Percentiles rank a stretch among this genome's conserved stretches.
Evolutionary conservation across 805 yeast genomes (phyloP).

Genomic region (Ogataea saltuana): DNA sequence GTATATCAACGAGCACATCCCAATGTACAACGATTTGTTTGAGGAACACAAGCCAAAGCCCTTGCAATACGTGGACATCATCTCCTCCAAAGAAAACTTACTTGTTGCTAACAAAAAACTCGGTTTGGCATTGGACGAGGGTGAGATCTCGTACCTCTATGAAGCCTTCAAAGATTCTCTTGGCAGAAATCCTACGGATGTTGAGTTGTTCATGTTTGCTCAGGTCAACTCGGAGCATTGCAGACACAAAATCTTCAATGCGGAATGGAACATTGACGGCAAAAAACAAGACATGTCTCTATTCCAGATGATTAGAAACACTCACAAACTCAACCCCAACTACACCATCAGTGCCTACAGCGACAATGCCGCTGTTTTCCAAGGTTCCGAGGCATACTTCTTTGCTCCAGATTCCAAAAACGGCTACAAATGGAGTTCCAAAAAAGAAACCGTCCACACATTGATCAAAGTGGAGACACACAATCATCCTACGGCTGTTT

Average conservation of each 20-base stretch:
- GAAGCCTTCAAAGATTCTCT: slow-evolving; percentile 74
- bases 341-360: slow-evolving; percentile 91
- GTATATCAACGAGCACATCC: slow-evolving; percentile 56
- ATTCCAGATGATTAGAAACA: slow-evolving; percentile 94
- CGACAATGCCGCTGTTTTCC: slow-evolving; percentile 96
- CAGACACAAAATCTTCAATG: slow-evolving; percentile 97
- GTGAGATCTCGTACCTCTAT: slow-evolving; percentile 87
- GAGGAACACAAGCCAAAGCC: slow-evolving; percentile 82
- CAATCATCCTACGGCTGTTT: slow-evolving; percentile 98
- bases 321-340: slow-evolving; percentile 78
- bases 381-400: slow-evolving; percentile 75
- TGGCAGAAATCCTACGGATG: slow-evolving; percentile 94
- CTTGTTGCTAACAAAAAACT: slow-evolving; percentile 74
- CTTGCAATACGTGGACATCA: slow-evolving; percentile 68
- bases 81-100: slow-evolving; percentile 57
- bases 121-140: slow-evolving; percentile 92
- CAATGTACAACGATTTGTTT: slow-evolving; percentile 69
- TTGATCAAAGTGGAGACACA: slow-evolving; percentile 97
- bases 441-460: slow-evolving; percentile 79
- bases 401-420: slow-evolving; percentile 76
- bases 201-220: slow-evolving; percentile 97
- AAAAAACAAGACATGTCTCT: slow-evolving; percentile 68
- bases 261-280: slow-evolving; percentile 96
- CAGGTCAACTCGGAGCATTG: slow-evolving; percentile 99
- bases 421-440: slow-evolving; percentile 66